These are phyloP conservation scores for Kodamaea kaohsiungensis DNA, from an alignment of 805 yeast species.

Conservation along the genomic window DNA sequence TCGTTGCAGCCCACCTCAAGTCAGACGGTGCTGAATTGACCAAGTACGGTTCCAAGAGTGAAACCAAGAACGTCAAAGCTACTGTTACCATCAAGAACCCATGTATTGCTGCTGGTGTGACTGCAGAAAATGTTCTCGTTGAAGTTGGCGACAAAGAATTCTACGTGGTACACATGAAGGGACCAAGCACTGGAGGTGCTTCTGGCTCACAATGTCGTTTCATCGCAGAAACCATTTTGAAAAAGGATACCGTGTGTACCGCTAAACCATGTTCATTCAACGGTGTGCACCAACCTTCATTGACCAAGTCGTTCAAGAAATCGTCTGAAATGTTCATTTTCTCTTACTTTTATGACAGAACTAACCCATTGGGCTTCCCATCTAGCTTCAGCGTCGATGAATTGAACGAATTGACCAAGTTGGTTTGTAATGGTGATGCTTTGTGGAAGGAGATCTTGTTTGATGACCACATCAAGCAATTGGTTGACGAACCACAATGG, in stretches of 20 bases:
- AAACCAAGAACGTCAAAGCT: conserved; percentile 41
- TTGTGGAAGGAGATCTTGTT: conserved; percentile 73
- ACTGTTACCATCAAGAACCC: conserved; percentile 64
- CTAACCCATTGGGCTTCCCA: conserved; percentile 95
- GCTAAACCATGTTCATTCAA: conserved; percentile 89
- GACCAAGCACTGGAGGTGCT: conserved; percentile 49
- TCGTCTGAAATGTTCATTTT: conserved; percentile 82
- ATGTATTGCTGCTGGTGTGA: conserved; percentile 80
- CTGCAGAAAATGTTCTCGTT: conserved; percentile 62
- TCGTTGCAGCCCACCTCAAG: conserved; percentile 52
- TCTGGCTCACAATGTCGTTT: conserved; percentile 84
- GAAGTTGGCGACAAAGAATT: conserved; percentile 45
- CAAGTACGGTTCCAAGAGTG: conserved; percentile 28
- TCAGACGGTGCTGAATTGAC: conserved; percentile 25
- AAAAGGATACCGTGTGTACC: conserved; percentile 78
- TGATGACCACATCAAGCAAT: conserved; percentile 63
- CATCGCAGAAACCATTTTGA: conserved; percentile 77
- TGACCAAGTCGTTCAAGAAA: conserved; percentile 71
- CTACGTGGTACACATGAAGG: conserved; percentile 62
- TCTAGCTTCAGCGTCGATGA: conserved; percentile 82
- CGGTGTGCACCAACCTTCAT: conserved; percentile 95
- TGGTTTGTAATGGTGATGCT: conserved; percentile 82
- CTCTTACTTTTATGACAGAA: conserved; percentile 93
- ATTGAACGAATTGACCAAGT: conserved; percentile 73
- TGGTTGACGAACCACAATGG: conserved; percentile 86